Base-by-base conservation (phyloP, 1,139 yeast species). In the Suhomyces bolitotheri region DNA sequence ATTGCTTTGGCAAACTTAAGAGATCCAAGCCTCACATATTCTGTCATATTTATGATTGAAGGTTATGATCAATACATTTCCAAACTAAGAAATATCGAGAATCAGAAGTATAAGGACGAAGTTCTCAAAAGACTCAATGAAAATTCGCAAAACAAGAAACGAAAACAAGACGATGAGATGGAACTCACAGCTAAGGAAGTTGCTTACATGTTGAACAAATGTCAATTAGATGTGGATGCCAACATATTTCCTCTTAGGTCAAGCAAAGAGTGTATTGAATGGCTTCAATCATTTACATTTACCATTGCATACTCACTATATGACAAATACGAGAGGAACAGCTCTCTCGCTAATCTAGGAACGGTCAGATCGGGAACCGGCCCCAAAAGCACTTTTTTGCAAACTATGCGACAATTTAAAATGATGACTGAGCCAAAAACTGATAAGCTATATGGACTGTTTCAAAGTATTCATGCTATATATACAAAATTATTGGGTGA, bases 201-300 rank as follows among this genome's bases (percentile, higher is more conserved):
- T 2, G 62, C 67, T 29, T 39, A 40, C 7, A 33, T 59, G 20
- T 40, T 66, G 1, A 56, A 60, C 36, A 46, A 55, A 22, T 38
- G 56, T 1, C 74, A 69, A 44, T 46, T 64, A 7, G 47, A 50
- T 7, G 38, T 58, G 15, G 66, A 66, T 3, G 54, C 73, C 21
- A 77, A 76, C 39, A 54, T 77, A 2, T 76, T 78, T 44, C 68
- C 75, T 0, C 64, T 76, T 2, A 65, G 67, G 38, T 66, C 73
- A 3, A 46, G 55, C 13, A 56, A 60, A 16, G 89, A 82, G 35
- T 66, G 77, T 9, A 39, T 71, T 2, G 67, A 64, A 8, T 78
- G 86, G 80, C 50, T 81, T 15, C 67, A 64, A 27, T 71, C 81
- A 10, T 71, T 80, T 44, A 65, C 84, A 0, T 73, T 78, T 46